A percentile compares a stretch with the other conserved stretches of the same genome.
Evolutionary conservation across 208 protist genomes (phyloP).

Genomic region (Trypanosoma theileri): DNA sequence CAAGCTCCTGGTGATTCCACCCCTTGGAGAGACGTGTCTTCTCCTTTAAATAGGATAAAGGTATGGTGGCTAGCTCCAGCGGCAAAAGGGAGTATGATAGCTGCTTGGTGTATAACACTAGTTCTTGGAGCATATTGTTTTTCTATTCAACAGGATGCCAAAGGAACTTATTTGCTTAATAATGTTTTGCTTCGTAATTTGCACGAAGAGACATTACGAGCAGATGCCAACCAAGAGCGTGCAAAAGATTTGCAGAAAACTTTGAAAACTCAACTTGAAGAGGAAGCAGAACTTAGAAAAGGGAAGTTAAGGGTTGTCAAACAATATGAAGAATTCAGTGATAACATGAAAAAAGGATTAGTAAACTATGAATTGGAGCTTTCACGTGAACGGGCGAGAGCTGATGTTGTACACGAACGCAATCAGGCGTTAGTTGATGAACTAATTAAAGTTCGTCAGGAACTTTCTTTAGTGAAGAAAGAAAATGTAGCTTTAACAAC

Average conservation of each 20-base stretch:
- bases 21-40: slow-evolving; percentile 79
- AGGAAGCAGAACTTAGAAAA: slow-evolving; percentile 34
- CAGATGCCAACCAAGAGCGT: slow-evolving; percentile 72
- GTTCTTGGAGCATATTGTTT: slow-evolving; percentile 80
- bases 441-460: slow-evolving; percentile 47
- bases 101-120: slow-evolving; percentile 75
- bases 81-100: slow-evolving; percentile 79
- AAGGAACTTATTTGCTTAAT: slow-evolving; percentile 85
- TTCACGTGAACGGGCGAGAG: slow-evolving; percentile 50
- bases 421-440: slow-evolving; percentile 76
- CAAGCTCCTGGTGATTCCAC: slow-evolving; percentile 86
- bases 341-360: slow-evolving; percentile 43
- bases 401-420: slow-evolving; percentile 58
- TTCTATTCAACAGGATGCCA: slow-evolving; percentile 84
- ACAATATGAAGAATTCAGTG: slow-evolving; percentile 34
- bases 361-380: slow-evolving; percentile 86
- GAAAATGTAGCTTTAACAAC: slow-evolving; percentile 51
- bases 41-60: slow-evolving; percentile 72
- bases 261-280: slow-evolving; percentile 42
- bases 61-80: slow-evolving; percentile 81
- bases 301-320: slow-evolving; percentile 29
- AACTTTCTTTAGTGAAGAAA: slow-evolving; percentile 41
- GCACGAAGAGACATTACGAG: slow-evolving; percentile 75
- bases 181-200: slow-evolving; percentile 83
- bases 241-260: slow-evolving; percentile 52